phyloP scores from a whole-genome alignment of 1,139 yeast genomes.

The Debaryomyces nepalensis region DNA sequence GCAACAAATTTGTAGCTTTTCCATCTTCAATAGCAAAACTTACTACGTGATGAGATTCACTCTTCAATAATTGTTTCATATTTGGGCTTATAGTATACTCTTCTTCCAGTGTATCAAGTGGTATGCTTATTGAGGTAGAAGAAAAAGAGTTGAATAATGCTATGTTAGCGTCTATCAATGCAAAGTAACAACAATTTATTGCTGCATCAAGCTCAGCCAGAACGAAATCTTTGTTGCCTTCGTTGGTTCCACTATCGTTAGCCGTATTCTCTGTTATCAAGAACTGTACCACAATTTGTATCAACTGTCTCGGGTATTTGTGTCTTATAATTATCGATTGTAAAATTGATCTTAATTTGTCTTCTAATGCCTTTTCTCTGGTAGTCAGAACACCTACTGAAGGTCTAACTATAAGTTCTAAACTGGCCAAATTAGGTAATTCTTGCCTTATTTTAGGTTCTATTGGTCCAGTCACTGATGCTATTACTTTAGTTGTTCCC shows the following conservation, averaged over 20 bases:
- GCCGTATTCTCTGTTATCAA: conserved; percentile 53
- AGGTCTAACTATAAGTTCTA: conserved; percentile 85
- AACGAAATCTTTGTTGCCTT: conserved; percentile 35
- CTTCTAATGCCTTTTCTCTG: conserved; percentile 78
- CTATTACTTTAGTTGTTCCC: conserved; percentile 61
- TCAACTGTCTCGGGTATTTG: conserved; percentile 79
- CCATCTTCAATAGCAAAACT: conserved; percentile 63
- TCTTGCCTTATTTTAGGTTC: conserved; percentile 88
- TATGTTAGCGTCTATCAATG: conserved; percentile 79
- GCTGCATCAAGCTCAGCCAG: conserved; percentile 69
- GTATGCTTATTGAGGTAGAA: conserved; percentile 53
- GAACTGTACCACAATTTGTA: conserved; percentile 87
- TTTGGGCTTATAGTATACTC: conserved; percentile 47
- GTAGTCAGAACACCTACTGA: conserved; percentile 75
- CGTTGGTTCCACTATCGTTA: conserved; percentile 33
- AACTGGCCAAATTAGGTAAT: conserved; percentile 73
- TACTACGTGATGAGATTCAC: conserved; percentile 67
- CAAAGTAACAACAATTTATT: conserved; percentile 72
- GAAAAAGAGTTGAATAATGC: conserved; percentile 67
- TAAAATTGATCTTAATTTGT: conserved; percentile 65
- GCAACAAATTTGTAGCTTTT: conserved; percentile 57
- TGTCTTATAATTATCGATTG: conserved; percentile 66
- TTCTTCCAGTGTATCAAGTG: conserved; percentile 26
- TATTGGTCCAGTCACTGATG: conserved; percentile 88
- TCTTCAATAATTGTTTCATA: conserved; percentile 37